Conservation (phyloP, 495 filamentous ascomycete species). For the Aspergillus incahuasiensis region DNA sequence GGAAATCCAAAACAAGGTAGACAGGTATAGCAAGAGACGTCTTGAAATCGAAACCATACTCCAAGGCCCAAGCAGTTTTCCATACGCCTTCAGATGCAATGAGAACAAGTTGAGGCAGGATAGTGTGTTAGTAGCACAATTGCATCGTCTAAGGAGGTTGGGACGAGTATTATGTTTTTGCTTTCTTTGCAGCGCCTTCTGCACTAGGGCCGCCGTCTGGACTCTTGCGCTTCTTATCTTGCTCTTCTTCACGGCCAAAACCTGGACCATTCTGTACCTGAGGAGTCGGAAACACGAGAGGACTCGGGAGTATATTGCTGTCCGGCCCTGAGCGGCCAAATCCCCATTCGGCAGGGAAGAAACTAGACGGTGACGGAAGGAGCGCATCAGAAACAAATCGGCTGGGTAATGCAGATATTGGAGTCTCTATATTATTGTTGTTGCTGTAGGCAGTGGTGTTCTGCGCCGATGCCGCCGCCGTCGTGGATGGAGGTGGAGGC, state of each 20-base stretch:
- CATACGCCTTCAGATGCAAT: constrained; percentile 21
- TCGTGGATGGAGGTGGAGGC: constrained; percentile 56
- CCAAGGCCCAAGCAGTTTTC: constrained; percentile 1
- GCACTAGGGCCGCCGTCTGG: constrained; percentile 41
- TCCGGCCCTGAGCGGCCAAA: constrained; percentile 60
- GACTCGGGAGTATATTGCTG: constrained; percentile 81
- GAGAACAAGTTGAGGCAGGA: constrained; percentile 3
- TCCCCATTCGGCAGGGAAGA: constrained; percentile 90
- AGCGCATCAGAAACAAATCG: constrained; percentile 82
- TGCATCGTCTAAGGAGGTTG: neutral
- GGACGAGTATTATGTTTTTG: constrained; percentile 32
- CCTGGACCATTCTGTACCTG: constrained; percentile 66
- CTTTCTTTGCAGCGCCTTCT: constrained; percentile 42
- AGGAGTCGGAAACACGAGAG: constrained; percentile 87
- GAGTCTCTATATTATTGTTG: constrained; percentile 83
- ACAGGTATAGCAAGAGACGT: neutral
- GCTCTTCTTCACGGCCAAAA: constrained; percentile 57
- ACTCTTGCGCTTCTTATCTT: constrained; percentile 51
- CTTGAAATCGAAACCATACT: neutral
- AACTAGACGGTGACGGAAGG: constrained; percentile 80
- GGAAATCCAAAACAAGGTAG: neutral
- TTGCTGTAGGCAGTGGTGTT: constrained; percentile 51
- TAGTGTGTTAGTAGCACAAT: neutral
- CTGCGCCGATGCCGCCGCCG: constrained; percentile 22
- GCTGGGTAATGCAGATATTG: constrained; percentile 93